These are phyloP conservation scores for Linnemannia elongata DNA, from an alignment of 192 early-diverging fungal species.

Conservation along the genomic window DNA sequence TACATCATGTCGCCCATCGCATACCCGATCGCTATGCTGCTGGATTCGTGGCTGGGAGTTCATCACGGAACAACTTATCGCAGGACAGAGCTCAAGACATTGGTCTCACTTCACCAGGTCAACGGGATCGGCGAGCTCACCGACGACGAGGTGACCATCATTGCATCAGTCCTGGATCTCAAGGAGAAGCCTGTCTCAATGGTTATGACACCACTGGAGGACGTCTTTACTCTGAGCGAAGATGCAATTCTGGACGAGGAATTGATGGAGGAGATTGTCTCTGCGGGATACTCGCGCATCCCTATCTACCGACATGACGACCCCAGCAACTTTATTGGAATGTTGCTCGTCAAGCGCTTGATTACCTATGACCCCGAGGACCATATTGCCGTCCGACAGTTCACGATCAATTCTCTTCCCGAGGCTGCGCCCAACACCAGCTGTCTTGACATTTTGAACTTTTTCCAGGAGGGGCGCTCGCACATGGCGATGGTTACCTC, in stretches of 20 bases:
- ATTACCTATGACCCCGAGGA: constrained; percentile 75
- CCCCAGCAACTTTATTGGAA: constrained; percentile 24
- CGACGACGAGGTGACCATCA: constrained; percentile 76
- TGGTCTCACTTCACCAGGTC: constrained; percentile 78
- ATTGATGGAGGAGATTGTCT: constrained; percentile 68
- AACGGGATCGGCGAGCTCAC: constrained; percentile 74
- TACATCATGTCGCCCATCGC: constrained; percentile 71
- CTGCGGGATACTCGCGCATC: constrained; percentile 74
- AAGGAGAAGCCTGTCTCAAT: constrained; percentile 71
- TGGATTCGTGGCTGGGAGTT: constrained; percentile 87
- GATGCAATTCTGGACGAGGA: constrained; percentile 65
- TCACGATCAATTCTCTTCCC: constrained; percentile 57
- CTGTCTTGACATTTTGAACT: constrained; percentile 78
- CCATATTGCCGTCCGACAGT: constrained; percentile 59
- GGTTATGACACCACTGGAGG: constrained; percentile 74
- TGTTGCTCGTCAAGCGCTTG: constrained; percentile 39
- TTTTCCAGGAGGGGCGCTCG: constrained; percentile 83
- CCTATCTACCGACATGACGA: constrained; percentile 65
- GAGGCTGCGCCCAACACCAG: constrained; percentile 41
- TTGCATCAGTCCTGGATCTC: constrained; percentile 75
- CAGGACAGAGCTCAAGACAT: constrained; percentile 77
- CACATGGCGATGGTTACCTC: constrained; percentile 77
- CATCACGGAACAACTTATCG: constrained; percentile 85
- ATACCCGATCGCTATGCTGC: constrained; percentile 88
- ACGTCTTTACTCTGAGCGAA: constrained; percentile 67